Conservation (phyloP, 108 stramenopile genomes). For the Fistulifera solaris region DNA sequence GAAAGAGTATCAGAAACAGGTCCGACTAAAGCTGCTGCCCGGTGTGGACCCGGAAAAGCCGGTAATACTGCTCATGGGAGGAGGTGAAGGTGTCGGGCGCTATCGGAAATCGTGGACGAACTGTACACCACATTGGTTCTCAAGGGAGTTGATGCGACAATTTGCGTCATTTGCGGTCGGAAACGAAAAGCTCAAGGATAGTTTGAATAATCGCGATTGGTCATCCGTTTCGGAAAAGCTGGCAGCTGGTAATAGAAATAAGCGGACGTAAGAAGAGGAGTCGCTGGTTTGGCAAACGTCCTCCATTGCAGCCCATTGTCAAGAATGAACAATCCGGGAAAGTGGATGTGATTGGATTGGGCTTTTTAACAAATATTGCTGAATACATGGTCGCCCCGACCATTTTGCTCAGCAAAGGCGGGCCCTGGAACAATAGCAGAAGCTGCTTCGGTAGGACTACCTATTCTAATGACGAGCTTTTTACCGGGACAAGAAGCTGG, state of each 20-base stretch:
- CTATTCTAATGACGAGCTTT: slow-evolving; percentile 85
- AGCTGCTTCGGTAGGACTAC: slow-evolving; percentile 84
- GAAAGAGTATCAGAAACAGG: slow-evolving; percentile 31
- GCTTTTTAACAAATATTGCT: slow-evolving; percentile 92
- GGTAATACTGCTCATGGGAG: slow-evolving; percentile 89
- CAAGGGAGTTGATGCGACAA: slow-evolving; percentile 63
- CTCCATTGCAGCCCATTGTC: slow-evolving; percentile 2
- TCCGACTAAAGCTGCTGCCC: slow-evolving; percentile 28
- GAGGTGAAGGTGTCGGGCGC: slow-evolving; percentile 90
- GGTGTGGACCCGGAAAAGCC: slow-evolving; percentile 46
- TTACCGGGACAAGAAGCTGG: slow-evolving; percentile 84
- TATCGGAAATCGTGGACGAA: slow-evolving; percentile 73
- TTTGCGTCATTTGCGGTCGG: slow-evolving; percentile 93
- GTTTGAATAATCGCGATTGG: slow-evolving; percentile 66
- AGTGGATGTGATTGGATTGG: slow-evolving; percentile 69
- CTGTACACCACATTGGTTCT: slow-evolving; percentile 40
- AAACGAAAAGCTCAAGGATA: slow-evolving; percentile 63
- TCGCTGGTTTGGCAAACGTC: slow-evolving; percentile 1
- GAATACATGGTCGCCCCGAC: slow-evolving; percentile 95
- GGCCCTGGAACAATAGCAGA: slow-evolving; percentile 98
- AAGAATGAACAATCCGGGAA: slow-evolving; percentile 23
- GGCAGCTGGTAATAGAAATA: not conserved
- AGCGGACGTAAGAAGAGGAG: not conserved
- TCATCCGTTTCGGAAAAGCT: slow-evolving; percentile 18
- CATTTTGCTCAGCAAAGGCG: slow-evolving; percentile 87